Conservation (phyloP, 768 basidiomycete genomes). For the Collybia sp. region DNA sequence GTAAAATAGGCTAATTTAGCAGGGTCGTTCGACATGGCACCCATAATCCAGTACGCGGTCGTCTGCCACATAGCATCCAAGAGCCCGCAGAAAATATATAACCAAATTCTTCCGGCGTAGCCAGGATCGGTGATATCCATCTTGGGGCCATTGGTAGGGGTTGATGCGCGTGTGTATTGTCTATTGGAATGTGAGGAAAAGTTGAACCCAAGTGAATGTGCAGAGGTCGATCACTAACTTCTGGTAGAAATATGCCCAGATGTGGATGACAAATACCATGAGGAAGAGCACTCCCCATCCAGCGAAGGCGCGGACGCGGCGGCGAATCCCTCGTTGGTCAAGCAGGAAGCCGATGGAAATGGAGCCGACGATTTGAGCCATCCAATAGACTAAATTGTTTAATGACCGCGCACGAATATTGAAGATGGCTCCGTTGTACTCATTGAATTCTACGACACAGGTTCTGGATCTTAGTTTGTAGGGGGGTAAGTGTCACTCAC, state of each 20-base stretch:
- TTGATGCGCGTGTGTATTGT: conserved; percentile 53
- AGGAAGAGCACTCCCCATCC: conserved; percentile 61
- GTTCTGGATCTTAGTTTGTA: not conserved
- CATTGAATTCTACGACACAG: conserved; percentile 59
- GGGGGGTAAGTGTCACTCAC: conserved; percentile 31
- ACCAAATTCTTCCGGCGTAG: conserved; percentile 51
- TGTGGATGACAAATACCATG: conserved; percentile 66
- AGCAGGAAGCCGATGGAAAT: conserved; percentile 65
- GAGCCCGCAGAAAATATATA: conserved; percentile 72
- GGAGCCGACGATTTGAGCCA: conserved; percentile 73
- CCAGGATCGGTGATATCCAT: conserved; percentile 56
- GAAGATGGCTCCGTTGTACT: conserved; percentile 76
- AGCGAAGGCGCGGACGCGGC: conserved; percentile 66
- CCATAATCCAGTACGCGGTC: conserved; percentile 78
- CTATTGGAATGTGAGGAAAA: conserved; percentile 18
- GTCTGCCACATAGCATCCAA: conserved; percentile 88
- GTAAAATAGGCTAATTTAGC: conserved; percentile 75
- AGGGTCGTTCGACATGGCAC: conserved; percentile 81
- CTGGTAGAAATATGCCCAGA: conserved; percentile 77
- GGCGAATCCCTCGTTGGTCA: conserved; percentile 48
- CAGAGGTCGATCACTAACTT: conserved; percentile 29
- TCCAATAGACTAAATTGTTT: conserved; percentile 80
- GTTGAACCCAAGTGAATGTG: conserved; percentile 9
- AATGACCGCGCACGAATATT: conserved; percentile 74
- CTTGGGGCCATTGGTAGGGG: conserved; percentile 32